These are phyloP conservation scores for Incumbomyces lentus DNA, from an alignment of 2,329 filamentous ascomycete species.

Conservation along the genomic window DNA sequence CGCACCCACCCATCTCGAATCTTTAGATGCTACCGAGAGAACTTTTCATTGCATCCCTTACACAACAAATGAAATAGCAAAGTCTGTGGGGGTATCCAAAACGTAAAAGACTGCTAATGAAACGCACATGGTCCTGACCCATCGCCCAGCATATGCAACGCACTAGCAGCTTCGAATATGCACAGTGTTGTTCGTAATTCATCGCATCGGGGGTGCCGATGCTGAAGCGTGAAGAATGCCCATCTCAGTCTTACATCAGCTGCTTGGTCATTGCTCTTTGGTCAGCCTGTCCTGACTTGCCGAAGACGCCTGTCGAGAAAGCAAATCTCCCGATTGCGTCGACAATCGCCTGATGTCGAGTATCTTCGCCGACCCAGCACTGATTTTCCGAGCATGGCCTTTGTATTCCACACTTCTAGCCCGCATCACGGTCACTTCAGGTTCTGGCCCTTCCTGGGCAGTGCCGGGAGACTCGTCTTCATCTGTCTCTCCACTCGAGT, in stretches of 20 bases:
- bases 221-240: no score
- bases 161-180: not conserved
- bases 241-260: not conserved
- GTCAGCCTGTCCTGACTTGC: not conserved
- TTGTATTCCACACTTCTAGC: conserved; percentile 62
- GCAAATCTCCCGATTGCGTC: conserved; percentile 34
- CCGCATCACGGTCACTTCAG: conserved; percentile 30
- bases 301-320: not conserved
- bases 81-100: conserved; percentile 5
- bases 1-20: not conserved
- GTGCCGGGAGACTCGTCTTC: conserved; percentile 24
- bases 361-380: conserved; percentile 65
- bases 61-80: conserved; percentile 2
- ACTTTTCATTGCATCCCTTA: not conserved
- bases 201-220: not conserved
- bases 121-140: not conserved
- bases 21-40: not conserved
- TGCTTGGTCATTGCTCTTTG: not conserved
- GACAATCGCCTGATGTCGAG: conserved; percentile 55
- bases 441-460: conserved; percentile 16
- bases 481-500: conserved; percentile 26
- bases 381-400: conserved; percentile 60
- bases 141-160: no score
- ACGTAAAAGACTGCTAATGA: not conserved
- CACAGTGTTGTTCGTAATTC: conserved; percentile 2